phyloP scores from a whole-genome alignment of 495 filamentous ascomycete genomes.

The Lepidopterella palustris region DNA sequence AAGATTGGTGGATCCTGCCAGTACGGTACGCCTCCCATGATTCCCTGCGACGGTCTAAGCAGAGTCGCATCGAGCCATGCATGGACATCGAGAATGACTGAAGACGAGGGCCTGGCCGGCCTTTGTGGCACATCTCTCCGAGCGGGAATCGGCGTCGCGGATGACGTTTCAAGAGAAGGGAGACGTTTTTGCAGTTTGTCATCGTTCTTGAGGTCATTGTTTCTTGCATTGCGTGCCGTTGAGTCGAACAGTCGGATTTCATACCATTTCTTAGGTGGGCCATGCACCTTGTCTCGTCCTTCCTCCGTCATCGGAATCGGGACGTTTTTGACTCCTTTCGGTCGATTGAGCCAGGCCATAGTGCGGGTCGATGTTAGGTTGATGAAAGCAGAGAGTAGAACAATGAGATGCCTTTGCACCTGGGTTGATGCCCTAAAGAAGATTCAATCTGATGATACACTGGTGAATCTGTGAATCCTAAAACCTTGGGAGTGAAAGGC shows the following conservation, averaged over 20 bases:
- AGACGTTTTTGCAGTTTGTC: not conserved
- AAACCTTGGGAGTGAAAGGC: too few relatives aligned
- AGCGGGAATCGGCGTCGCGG: not conserved
- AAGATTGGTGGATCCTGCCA: slow-evolving; percentile 12
- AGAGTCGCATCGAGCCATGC: slow-evolving; percentile 23
- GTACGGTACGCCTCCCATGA: slow-evolving; percentile 22
- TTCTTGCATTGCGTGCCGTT: not conserved
- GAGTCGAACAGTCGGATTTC: not conserved
- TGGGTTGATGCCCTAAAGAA: too few relatives aligned
- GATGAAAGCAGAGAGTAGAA: too few relatives aligned
- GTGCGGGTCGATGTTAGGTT: too few relatives aligned
- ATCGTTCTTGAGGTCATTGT: not conserved
- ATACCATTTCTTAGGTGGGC: not conserved
- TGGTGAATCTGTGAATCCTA: too few relatives aligned
- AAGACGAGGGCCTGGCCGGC: slow-evolving; percentile 16
- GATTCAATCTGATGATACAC: too few relatives aligned
- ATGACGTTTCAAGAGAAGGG: not conserved
- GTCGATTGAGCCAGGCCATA: not conserved
- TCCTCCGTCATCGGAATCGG: not conserved
- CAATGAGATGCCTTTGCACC: too few relatives aligned
- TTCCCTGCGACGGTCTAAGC: slow-evolving; percentile 11
- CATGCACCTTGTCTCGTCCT: not conserved
- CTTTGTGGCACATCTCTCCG: slow-evolving; percentile 6
- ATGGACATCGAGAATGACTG: slow-evolving; percentile 22
- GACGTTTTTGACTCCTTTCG: not conserved